Evolutionary conservation across 2,329 filamentous ascomycete genomes (phyloP), one percentile per base, ranked within the genome.

Genomic region (Cladosporium oxysporum): DNA sequence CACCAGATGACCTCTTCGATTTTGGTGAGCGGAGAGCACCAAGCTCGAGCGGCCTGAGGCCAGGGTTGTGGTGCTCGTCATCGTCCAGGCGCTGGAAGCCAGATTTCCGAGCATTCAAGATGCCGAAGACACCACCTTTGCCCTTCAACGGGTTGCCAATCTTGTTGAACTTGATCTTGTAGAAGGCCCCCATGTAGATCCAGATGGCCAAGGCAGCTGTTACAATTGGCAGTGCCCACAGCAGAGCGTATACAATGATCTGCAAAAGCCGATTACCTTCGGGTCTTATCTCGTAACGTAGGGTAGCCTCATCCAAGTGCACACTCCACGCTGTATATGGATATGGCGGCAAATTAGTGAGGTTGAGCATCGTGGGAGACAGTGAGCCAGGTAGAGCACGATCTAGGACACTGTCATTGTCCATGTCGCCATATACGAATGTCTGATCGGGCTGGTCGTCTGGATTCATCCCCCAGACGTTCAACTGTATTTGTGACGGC

Each of bases 391-490:
- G 89, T 77, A 29, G 84, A 85, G 14, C 79, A 50, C 86, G 85
- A 72, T 90, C 88, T n/a, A 89, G 76, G 5, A 90, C 79, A 2
- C 80, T 80, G 72, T 90, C 87, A 26, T 79, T 79, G 71, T 90
- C 85, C n/a, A 87, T 82, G 72, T 90, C 88, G 23, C 88, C 88
- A 67, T 83, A 85, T 1, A 88, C 83, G 64, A 80, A 83, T 6
- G 83, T 83, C 66, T 86, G 81, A 74, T 90, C 88, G 0, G 88
- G 87, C 69, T 84, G 77, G 28, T 87, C 86, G 74, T 89, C 83
- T 0, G 84, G 82, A 71, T 89, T 87, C 73, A 89, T 86, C 61
- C 88, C 88, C 88, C 88, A 90, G 5, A 88, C 81, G 69, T 89
- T 90, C 66, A 89, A 77, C 71, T 89, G 87, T 64, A 87, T 83